Percentiles rank a stretch among this genome's conserved stretches.
Conservation (phyloP, 108 stramenopile genomes). For the Pseudonitzschia multistriata region DNA sequence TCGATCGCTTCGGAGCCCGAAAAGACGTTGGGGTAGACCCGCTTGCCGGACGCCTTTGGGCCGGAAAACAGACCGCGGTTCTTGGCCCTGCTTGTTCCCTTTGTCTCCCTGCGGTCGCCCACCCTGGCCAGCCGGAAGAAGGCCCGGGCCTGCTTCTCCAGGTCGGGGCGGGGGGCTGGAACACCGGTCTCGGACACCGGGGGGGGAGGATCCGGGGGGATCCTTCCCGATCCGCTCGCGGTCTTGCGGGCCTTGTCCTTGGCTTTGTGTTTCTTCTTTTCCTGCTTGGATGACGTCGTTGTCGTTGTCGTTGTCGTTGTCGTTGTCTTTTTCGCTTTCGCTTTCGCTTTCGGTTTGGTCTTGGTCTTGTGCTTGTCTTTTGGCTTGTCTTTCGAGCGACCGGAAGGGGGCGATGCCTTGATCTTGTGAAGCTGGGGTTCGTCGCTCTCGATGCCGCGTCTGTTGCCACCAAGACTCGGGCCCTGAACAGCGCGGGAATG, state of each 20-base stretch:
- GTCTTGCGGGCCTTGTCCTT: neutral
- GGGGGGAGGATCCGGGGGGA: too few species aligned
- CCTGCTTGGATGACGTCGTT: too few species aligned
- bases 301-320: too few species aligned
- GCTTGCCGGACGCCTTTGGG: neutral
- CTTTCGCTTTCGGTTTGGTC: too few species aligned
- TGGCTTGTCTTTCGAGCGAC: neutral
- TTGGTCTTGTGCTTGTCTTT: neutral
- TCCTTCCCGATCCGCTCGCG: neutral
- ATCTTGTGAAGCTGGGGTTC: neutral
- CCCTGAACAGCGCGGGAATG: neutral
- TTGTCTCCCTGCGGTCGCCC: neutral
- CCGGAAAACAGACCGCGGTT: too few species aligned
- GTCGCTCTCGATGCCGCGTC: too few species aligned
- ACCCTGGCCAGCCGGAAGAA: neutral
- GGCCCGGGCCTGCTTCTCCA: neutral
- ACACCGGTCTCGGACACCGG: too few species aligned
- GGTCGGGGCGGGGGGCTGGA: too few species aligned
- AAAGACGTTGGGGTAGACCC: neutral
- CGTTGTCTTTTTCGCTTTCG: too few species aligned
- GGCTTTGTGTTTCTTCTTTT: neutral
- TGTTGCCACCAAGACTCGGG: neutral
- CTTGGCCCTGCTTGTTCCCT: too few species aligned
- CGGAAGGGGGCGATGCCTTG: neutral
- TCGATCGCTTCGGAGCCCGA: constrained; percentile 1